Evolutionary conservation across 2,329 filamentous ascomycete genomes (phyloP).

Genomic region (Fusarium subglutinans): DNA sequence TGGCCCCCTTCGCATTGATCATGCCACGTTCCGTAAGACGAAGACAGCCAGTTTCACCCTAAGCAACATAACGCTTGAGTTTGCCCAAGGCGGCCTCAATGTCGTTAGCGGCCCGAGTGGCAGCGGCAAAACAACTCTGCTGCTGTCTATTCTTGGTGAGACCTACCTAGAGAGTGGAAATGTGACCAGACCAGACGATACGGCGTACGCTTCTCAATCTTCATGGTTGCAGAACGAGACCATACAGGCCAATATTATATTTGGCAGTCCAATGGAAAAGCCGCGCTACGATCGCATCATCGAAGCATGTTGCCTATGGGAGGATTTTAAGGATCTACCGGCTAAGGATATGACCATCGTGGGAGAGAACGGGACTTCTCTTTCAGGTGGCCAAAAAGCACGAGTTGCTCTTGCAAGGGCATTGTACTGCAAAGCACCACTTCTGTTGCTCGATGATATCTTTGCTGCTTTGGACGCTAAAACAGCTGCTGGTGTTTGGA

Average conservation of each 20-base stretch:
- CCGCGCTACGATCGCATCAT: conserved; percentile 64
- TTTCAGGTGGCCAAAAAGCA: conserved; percentile 67
- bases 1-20: conserved; percentile 58
- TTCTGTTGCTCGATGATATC: conserved; percentile 67
- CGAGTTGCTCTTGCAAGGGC: conserved; percentile 66
- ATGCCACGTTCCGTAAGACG: conserved; percentile 59
- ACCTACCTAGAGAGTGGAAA: conserved; percentile 59
- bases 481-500: conserved; percentile 65
- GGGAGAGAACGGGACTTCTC: conserved; percentile 63
- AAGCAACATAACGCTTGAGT: conserved; percentile 59
- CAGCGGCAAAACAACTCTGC: conserved; percentile 65
- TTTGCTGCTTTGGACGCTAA: conserved; percentile 69
- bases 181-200: conserved; percentile 60
- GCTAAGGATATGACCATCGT: conserved; percentile 62
- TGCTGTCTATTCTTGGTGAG: conserved; percentile 64
- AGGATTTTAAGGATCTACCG: conserved; percentile 61
- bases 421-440: conserved; percentile 64
- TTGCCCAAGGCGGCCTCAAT: conserved; percentile 63
- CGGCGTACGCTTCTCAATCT: conserved; percentile 67
- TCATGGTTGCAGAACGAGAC: conserved; percentile 68
- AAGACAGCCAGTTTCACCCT: conserved; percentile 61
- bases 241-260: conserved; percentile 64
- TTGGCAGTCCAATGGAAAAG: conserved; percentile 61
- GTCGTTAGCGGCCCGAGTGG: conserved; percentile 64
- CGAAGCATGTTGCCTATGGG: conserved; percentile 62